Base-by-base conservation (phyloP, 2,329 filamentous ascomycete genomes). In the Exophiala viscosa region DNA sequence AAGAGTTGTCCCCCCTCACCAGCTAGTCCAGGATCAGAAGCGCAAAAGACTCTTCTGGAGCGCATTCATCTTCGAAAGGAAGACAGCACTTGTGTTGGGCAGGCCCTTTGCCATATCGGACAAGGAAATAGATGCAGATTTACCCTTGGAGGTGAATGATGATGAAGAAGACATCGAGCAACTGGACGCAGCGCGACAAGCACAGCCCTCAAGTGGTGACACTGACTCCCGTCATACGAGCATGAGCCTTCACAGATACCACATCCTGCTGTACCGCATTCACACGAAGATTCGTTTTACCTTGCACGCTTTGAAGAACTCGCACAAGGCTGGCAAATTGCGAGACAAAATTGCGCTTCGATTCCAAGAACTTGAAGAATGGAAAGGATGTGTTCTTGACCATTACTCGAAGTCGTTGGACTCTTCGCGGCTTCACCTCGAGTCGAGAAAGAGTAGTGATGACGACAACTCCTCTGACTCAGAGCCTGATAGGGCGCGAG, bases 331-430 rank as follows among this genome's bases (percentile, higher is more conserved):
- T 6, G 44, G 38, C 8, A 39, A n/a, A 18, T 17, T 35, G 43
- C 15, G 45, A 23, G 50, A 52, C 43, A 52, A 52, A 38, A 52
- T 52, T 43, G 43, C 36, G 6, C 39, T 46, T 15, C 43, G 50
- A 31, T 52, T 52, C 36, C 44, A 38, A 17, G 50, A 52, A 38
- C 35, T 52, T 36, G 50, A 52, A 32, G 38, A 47, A 13, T 52
- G 50, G 50, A 52, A 42, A 43, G 45, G 14, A 1, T 14, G 23
- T 28, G 45, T 52, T 11, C 43, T 52, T 39, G 50, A 17, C 31
- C 45, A 33, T 28, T 52, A 28, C 42, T 52, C 50, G 45, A 52
- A 14, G 13, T 14, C 38, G 3, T 18, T 17, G 11, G 5, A 4
- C 10, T 40, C 9, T 14, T 17, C 13, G 5, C 17, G 15, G 15